phyloP scores from a whole-genome alignment of 177 flowering plant genomes.

The Vitis hybrid region DNA sequence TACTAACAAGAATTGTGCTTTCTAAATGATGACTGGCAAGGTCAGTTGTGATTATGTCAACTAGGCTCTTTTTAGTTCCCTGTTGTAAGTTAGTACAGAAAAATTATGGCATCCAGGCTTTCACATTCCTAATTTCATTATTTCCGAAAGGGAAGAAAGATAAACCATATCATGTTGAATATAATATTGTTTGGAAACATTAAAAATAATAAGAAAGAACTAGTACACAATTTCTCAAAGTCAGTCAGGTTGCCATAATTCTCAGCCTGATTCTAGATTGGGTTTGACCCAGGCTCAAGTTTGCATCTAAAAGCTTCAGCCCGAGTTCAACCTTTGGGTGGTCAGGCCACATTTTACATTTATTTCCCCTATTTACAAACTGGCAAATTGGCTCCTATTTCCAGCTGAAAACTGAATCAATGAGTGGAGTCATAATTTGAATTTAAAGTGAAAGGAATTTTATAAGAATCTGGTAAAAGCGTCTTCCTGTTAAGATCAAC shows the following conservation, averaged over 20 bases:
- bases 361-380: neutral
- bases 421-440: neutral
- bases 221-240: neutral
- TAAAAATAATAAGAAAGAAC: neutral
- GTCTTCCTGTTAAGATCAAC: neutral
- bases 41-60: neutral
- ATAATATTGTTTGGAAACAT: neutral
- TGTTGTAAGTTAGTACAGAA: neutral
- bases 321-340: neutral
- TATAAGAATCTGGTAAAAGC: neutral
- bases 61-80: neutral
- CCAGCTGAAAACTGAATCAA: neutral
- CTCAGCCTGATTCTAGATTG: neutral
- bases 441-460: neutral
- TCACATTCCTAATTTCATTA: too few relatives aligned
- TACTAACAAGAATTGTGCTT: neutral
- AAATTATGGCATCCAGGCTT: too few relatives aligned
- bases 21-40: neutral
- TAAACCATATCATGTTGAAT: neutral
- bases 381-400: neutral
- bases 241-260: neutral
- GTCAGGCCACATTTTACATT: too few relatives aligned
- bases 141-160: neutral
- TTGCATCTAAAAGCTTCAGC: neutral
- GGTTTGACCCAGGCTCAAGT: neutral